Evolutionary conservation across 1,284 basidiomycete species (phyloP).

Genomic region (Meripilus lineatus): DNA sequence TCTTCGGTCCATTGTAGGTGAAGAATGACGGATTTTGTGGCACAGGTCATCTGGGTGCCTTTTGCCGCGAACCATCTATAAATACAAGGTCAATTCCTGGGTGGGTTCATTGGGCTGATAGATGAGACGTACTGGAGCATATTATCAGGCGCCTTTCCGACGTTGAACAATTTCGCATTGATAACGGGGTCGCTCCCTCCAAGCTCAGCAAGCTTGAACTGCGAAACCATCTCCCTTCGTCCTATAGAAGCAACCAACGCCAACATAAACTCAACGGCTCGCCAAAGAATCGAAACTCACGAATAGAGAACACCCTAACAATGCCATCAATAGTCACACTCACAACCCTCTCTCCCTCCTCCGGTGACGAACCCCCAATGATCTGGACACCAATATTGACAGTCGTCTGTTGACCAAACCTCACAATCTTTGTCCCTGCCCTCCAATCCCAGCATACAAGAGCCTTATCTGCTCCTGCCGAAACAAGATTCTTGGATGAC

Average conservation of each 20-base stretch:
- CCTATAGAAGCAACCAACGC: slow-evolving; percentile 31
- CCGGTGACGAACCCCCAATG: slow-evolving; percentile 43
- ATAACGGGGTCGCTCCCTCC: slow-evolving; percentile 63
- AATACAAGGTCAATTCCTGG: slow-evolving; percentile 5
- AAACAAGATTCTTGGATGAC: slow-evolving; percentile 80
- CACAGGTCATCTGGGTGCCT: slow-evolving; percentile 87
- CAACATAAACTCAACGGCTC: slow-evolving; percentile 3
- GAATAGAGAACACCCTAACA: slow-evolving; percentile 86
- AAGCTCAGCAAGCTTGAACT: slow-evolving; percentile 82
- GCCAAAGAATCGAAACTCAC: slow-evolving; percentile 39
- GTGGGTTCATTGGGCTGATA: neutral
- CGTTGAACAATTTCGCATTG: slow-evolving; percentile 62
- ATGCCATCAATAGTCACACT: slow-evolving; percentile 91
- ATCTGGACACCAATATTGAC: slow-evolving; percentile 89
- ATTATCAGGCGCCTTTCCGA: slow-evolving; percentile 75
- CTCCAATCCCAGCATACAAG: slow-evolving; percentile 93
- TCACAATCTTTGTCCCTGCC: slow-evolving; percentile 79
- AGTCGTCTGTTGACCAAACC: slow-evolving; percentile 91
- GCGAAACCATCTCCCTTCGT: slow-evolving; percentile 83
- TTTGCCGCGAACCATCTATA: slow-evolving; percentile 85
- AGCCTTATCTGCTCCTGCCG: slow-evolving; percentile 84
- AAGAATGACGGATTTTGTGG: slow-evolving; percentile 82
- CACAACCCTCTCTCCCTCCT: slow-evolving; percentile 75
- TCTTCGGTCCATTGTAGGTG: slow-evolving; percentile 86
- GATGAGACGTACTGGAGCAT: slow-evolving; percentile 64